Percentiles rank a stretch among this genome's conserved stretches.
These are phyloP conservation scores for Cucurbita pepo DNA, from an alignment of 306 rosid species.

Conservation along the genomic window DNA sequence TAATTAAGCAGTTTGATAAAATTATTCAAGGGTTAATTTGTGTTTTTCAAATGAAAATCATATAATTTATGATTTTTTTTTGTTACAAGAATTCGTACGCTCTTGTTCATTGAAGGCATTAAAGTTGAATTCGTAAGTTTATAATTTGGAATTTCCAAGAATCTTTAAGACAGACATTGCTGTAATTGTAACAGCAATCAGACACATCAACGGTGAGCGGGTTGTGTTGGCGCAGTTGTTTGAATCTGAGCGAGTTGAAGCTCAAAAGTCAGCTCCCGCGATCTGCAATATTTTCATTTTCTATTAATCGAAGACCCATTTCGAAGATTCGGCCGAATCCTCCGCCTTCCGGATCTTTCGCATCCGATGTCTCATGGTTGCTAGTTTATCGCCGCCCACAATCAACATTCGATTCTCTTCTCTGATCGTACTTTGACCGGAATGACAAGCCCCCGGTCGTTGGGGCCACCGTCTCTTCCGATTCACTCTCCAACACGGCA, in stretches of 20 bases:
- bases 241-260: neutral
- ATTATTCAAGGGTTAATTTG: too few relatives aligned
- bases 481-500: neutral
- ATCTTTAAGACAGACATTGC: neutral
- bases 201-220: neutral
- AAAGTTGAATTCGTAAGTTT: neutral
- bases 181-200: neutral
- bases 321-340: neutral
- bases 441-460: constrained; percentile 6
- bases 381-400: neutral
- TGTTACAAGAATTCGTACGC: too few relatives aligned
- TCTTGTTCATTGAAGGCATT: neutral
- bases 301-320: neutral
- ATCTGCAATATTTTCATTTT: neutral
- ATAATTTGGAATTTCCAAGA: neutral
- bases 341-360: neutral
- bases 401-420: neutral
- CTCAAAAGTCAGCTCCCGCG: constrained; percentile 2
- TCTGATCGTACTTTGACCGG: neutral
- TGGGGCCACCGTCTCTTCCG: neutral
- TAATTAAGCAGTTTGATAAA: too few relatives aligned
- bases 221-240: neutral
- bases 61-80: too few relatives aligned
- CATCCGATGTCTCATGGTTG: neutral
- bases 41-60: too few relatives aligned